Evolutionary conservation across 1,139 yeast species (phyloP), one percentile per base, ranked within the genome.

Genomic region (Blastobotrys aristatus): DNA sequence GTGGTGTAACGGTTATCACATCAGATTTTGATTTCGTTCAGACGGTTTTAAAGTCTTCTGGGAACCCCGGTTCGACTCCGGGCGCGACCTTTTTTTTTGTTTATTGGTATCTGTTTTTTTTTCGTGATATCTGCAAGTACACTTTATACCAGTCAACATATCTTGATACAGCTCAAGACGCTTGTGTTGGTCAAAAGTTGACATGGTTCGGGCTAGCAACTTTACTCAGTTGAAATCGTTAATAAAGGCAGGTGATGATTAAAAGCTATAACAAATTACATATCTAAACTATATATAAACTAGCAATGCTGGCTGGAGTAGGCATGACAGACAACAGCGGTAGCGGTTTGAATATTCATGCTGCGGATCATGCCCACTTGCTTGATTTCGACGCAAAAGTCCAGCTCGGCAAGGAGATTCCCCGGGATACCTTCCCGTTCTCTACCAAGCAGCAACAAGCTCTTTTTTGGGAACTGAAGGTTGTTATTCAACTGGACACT

Each of bases 311-410:
- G 95, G 11, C 80, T 71, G 1, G 96, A 81, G 61, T 90, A 90
- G 0, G 96, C 94, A 64, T 90, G 95, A 3, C 87, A 96, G 37
- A 89, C 79, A 26, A 90, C 89, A 0, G 97, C 97, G 0, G 97
- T 83, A 1, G 97, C 97, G 0, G 97, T 90, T 68, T 90, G 97
- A 53, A 90, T 89, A 62, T 90, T 90, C 97, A 90, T 89, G 2
- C 96, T 87, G 57, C 97, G 74, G 40, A 90, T 80, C 18, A 89
- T 90, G 11, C 97, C 97, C 31, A 82, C 84, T 62, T 90, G 97
- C 61, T 88, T 86, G 59, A 90, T 90, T 61, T 89, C 96, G 26
- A 90, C 81, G 64, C 97, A 89, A 58, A 82, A 71, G 62, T 90
- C 97, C 32, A 90, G 70, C 61, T 86, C 95, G 0, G 88, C 84